Evolutionary conservation across 345 rosid species (phyloP), one percentile per base, ranked within the genome.

Genomic region (Laguncularia racemosa): DNA sequence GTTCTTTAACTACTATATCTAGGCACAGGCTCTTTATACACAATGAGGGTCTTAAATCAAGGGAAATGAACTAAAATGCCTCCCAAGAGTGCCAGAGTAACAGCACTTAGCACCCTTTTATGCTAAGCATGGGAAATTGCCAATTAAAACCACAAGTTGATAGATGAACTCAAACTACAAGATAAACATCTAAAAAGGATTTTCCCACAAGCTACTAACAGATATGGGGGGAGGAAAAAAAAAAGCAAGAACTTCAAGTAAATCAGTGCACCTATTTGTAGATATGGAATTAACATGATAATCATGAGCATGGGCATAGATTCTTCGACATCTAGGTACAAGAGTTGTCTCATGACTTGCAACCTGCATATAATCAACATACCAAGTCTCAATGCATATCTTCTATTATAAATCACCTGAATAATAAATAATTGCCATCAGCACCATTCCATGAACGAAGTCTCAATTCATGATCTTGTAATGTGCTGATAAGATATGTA

Each of bases 281-380:
- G 97, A 93, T 63, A 93, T 93, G 50, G 79, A 79, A 59, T 75
- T 74, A 43, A 73, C 73, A 52, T 75, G 72, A 65, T 64, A 78
- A 57, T 73, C 74, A 50, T 75, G 74, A 50, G 99, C 99, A 73
- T 93, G 97, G 60, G 95, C 88, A 77, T 89, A 93, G 44, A 89
- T 87, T 71, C 96, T 84, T 51, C 99, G 95, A 71, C 97, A 89
- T 78, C 95, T 78, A 54, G 99, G 97, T 68, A 87, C 55, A 64
- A 81, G 78, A 77, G 73, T 85, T n/a, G 91, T 77, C 82, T 93
- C 99, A 45, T 64, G 78, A 73, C 86, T 84, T 61, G 92, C 81
- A 62, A 93, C 92, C 99, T 93, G 76, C 16, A 72, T 20, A 18
- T 59, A 44, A 48, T 17, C 48, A 18, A 46, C 23, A 26, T 20